Conservation (phyloP, 1,284 basidiomycete species). For the Tylopilus sp. region DNA sequence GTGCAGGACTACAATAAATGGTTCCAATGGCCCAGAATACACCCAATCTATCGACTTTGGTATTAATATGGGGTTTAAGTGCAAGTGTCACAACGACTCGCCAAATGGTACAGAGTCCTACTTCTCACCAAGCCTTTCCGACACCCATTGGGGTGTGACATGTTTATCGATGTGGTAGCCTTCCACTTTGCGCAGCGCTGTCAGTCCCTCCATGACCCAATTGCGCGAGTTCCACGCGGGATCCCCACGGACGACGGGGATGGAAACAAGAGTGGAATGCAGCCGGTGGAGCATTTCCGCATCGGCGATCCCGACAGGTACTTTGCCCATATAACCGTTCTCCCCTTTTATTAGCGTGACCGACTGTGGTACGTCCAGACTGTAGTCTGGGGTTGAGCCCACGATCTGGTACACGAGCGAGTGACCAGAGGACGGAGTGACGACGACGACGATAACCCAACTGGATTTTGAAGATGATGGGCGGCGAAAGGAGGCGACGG, state of each 20-base stretch:
- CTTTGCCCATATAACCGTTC: conserved; percentile 25
- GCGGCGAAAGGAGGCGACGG: conserved; percentile 29
- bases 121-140: conserved; percentile 28
- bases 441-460: conserved; percentile 31
- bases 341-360: conserved; percentile 32
- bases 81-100: conserved; percentile 4
- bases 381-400: conserved; percentile 29
- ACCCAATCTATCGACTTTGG: conserved; percentile 18
- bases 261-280: conserved; percentile 27
- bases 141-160: conserved; percentile 32
- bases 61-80: conserved; percentile 16
- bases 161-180: conserved; percentile 32
- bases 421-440: conserved; percentile 28
- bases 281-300: conserved; percentile 28
- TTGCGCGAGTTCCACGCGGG: conserved; percentile 29
- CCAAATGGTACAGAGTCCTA: conserved; percentile 14
- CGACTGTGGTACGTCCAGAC: conserved; percentile 31
- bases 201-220: conserved; percentile 34
- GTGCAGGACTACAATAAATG: conserved; percentile 13
- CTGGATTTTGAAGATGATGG: conserved; percentile 17
- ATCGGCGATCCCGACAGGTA: conserved; percentile 26
- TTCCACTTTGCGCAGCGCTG: conserved; percentile 27
- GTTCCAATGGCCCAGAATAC: conserved; percentile 21
- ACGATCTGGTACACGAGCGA: conserved; percentile 33
- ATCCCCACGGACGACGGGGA: conserved; percentile 28